Conservation (phyloP, 305 asterid species). For the Ilex paraguariensis region DNA sequence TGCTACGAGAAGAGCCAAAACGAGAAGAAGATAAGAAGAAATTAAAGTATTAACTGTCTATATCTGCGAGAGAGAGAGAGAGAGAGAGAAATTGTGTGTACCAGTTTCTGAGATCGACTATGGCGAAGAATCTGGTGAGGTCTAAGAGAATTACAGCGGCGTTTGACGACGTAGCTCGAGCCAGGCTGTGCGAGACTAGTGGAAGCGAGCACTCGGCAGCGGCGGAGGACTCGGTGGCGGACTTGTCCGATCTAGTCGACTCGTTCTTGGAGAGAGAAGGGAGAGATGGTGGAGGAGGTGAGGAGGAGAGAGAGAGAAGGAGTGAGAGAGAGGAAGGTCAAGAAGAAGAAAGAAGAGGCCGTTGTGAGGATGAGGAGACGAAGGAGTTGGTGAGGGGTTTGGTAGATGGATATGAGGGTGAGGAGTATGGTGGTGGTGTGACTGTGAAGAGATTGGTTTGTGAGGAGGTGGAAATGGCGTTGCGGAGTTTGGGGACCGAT, state of each 20-base stretch:
- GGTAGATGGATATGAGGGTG: not conserved
- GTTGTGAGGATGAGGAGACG: not conserved
- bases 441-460: not conserved
- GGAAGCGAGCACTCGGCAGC: slow-evolving; percentile 3
- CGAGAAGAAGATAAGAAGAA: no score
- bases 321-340: not conserved
- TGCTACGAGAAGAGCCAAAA: no score
- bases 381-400: not conserved
- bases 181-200: not conserved
- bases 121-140: not conserved
- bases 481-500: not conserved
- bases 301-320: not conserved
- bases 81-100: no score
- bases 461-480: not conserved
- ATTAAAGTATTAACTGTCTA: no score
- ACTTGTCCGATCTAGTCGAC: not conserved
- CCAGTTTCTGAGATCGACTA: no score
- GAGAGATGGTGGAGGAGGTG: not conserved
- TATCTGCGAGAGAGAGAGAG: no score
- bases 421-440: not conserved
- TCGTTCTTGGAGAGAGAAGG: not conserved
- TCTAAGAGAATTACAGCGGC: not conserved
- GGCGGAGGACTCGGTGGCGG: not conserved
- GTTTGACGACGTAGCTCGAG: not conserved
- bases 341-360: not conserved